These are phyloP conservation scores for Berberis vulgaris DNA, from an alignment of 164 flowering plant genomes.

Conservation along the genomic window DNA sequence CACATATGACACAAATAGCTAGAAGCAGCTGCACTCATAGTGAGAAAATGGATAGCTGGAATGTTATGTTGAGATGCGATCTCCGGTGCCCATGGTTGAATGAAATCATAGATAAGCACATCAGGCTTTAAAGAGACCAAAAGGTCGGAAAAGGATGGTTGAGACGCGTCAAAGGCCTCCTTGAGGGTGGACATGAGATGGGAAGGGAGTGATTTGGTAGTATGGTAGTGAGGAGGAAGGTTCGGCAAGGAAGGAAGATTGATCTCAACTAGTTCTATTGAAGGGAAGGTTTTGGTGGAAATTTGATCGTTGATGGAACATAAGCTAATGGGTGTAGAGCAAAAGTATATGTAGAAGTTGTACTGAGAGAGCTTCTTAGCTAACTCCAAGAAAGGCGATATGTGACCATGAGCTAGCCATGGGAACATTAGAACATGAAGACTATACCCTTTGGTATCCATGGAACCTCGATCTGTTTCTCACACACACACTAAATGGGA, in stretches of 20 bases:
- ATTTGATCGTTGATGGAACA: constrained; percentile 20
- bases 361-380: constrained; percentile 25
- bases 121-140: constrained; percentile 20
- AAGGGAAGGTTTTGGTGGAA: not conserved
- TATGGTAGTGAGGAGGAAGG: constrained; percentile 19
- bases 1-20: constrained; percentile 4
- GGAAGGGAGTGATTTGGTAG: constrained; percentile 27
- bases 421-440: constrained; percentile 6
- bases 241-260: constrained; percentile 20
- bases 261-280: constrained; percentile 12
- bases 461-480: not conserved
- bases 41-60: constrained; percentile 15
- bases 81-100: constrained; percentile 26
- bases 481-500: not conserved
- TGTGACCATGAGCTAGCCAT: constrained; percentile 12
- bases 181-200: constrained; percentile 31
- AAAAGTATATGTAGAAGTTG: constrained; percentile 22
- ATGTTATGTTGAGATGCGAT: constrained; percentile 12
- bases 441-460: not conserved
- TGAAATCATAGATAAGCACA: constrained; percentile 18
- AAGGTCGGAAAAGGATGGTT: constrained; percentile 18
- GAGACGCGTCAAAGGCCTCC: constrained; percentile 20
- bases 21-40: constrained; percentile 8
- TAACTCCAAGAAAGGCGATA: constrained; percentile 19
- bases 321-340: constrained; percentile 36